These are phyloP conservation scores for Naganishia friedmannii DNA, from an alignment of 768 basidiomycete genomes.

Conservation along the genomic window DNA sequence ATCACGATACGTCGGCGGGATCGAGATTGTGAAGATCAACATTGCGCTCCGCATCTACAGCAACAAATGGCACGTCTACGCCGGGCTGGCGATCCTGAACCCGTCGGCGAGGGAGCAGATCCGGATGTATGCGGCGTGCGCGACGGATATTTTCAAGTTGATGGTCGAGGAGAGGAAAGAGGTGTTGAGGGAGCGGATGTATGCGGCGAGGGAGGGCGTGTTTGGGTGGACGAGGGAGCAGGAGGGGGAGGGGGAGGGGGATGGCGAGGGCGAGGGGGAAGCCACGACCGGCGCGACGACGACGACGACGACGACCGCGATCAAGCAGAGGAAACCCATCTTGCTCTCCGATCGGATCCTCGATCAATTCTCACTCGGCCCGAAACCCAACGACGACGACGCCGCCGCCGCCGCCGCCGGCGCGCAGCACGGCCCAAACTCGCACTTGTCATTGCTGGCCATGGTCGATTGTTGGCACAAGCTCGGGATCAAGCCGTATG, in stretches of 20 bases:
- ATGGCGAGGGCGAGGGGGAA: too few relatives aligned
- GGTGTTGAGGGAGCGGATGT: conserved; percentile 66
- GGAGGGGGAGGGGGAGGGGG: conserved; percentile 33
- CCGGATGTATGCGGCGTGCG: conserved; percentile 79
- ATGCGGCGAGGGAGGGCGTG: conserved; percentile 69
- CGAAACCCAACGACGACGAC: conserved; percentile 41
- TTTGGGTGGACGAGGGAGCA: conserved; percentile 58
- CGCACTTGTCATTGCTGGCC: conserved; percentile 86
- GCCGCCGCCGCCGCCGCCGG: too few relatives aligned
- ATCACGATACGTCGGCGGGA: conserved; percentile 89
- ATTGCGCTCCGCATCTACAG: conserved; percentile 92
- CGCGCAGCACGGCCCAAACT: conserved; percentile 62
- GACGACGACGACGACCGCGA: conserved; percentile 7
- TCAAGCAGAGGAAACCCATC: conserved; percentile 59
- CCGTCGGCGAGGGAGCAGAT: conserved; percentile 84
- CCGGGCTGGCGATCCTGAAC: conserved; percentile 95
- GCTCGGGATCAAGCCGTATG: conserved; percentile 80
- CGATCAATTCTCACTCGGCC: conserved; percentile 82
- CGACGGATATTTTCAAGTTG: conserved; percentile 88
- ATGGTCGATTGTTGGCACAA: conserved; percentile 99
- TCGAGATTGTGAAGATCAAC: conserved; percentile 97
- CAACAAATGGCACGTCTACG: conserved; percentile 98
- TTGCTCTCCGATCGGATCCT: conserved; percentile 78
- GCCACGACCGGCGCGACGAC: neutral
- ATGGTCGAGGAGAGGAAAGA: conserved; percentile 69